Evolutionary conservation across 106 monocot species (phyloP).

Genomic region (Posidonia australis): DNA sequence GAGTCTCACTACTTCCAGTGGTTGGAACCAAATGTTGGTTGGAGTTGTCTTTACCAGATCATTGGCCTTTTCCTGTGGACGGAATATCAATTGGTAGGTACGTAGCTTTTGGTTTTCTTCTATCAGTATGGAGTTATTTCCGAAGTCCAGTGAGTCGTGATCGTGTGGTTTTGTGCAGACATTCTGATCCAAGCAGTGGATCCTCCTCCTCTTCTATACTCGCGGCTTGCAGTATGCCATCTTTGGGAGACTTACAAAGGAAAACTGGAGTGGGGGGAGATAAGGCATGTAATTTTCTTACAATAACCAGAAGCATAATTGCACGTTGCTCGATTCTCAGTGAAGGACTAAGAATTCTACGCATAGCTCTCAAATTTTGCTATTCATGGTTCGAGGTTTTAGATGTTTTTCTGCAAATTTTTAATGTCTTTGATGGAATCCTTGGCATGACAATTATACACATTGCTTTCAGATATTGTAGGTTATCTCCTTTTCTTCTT

Average conservation of each 20-base stretch:
- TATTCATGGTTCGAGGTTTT: too few species aligned
- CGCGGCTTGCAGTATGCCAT: too few species aligned
- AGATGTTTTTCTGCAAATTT: too few species aligned
- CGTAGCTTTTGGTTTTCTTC: too few species aligned
- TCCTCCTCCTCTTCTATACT: too few species aligned
- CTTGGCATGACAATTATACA: too few species aligned
- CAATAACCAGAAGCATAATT: neutral
- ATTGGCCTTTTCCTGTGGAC: constrained; percentile 58
- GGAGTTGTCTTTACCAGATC: constrained; percentile 43
- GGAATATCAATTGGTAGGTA: constrained; percentile 63
- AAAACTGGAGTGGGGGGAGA: constrained; percentile 21
- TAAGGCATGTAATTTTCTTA: constrained; percentile 9
- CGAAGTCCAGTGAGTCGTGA: too few species aligned
- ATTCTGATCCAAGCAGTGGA: too few species aligned
- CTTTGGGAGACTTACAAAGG: too few species aligned
- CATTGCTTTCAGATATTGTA: neutral
- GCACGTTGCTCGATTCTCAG: neutral
- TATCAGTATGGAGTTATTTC: too few species aligned
- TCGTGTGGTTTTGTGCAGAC: too few species aligned
- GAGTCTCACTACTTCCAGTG: constrained; percentile 92
- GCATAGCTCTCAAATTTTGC: neutral
- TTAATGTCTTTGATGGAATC: neutral
- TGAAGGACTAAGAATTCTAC: neutral
- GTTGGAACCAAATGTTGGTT: constrained; percentile 98
- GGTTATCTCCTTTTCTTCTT: neutral